These are phyloP conservation scores for Isoetes taiwanensis DNA, from an alignment of 75 land plant species.

Conservation along the genomic window DNA sequence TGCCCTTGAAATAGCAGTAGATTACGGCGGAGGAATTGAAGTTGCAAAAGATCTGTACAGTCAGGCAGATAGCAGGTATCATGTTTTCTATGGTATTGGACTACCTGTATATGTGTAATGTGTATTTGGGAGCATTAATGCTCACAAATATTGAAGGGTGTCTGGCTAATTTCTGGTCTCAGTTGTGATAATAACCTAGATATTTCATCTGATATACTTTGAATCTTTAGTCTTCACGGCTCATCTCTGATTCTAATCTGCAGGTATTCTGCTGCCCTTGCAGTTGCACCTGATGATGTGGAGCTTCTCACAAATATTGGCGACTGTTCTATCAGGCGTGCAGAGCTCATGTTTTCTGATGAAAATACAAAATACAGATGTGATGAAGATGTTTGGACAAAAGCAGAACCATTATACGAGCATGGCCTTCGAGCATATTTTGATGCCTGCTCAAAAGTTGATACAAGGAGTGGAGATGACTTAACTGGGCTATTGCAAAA, in stretches of 20 bases:
- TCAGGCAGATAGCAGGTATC: conserved; percentile 25
- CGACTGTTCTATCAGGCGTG: conserved; percentile 32
- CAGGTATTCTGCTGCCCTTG: conserved; percentile 28
- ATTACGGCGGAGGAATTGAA: conserved; percentile 22
- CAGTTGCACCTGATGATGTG: conserved; percentile 24
- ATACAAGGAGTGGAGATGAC: conserved; percentile 29
- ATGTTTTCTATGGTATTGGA: neutral
- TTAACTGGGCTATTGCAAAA: conserved; percentile 34
- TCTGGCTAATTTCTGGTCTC: no score
- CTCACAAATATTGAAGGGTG: no score
- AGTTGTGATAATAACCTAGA: no score
- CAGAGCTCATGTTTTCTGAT: conserved; percentile 15
- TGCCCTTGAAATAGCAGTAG: conserved; percentile 14
- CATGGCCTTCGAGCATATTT: conserved; percentile 19
- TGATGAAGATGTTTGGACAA: no score
- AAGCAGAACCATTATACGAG: conserved; percentile 16
- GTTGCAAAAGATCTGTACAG: conserved; percentile 18
- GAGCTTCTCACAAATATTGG: conserved; percentile 29
- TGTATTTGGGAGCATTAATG: neutral
- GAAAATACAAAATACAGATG: conserved; percentile 2
- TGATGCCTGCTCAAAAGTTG: conserved; percentile 24
- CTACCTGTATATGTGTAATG: neutral
- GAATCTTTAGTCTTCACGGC: no score
- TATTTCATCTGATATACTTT: no score
- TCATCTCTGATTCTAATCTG: no score